Conservation (phyloP, 139 green algal genomes). For the Deuterostichococcus epilithicus region DNA sequence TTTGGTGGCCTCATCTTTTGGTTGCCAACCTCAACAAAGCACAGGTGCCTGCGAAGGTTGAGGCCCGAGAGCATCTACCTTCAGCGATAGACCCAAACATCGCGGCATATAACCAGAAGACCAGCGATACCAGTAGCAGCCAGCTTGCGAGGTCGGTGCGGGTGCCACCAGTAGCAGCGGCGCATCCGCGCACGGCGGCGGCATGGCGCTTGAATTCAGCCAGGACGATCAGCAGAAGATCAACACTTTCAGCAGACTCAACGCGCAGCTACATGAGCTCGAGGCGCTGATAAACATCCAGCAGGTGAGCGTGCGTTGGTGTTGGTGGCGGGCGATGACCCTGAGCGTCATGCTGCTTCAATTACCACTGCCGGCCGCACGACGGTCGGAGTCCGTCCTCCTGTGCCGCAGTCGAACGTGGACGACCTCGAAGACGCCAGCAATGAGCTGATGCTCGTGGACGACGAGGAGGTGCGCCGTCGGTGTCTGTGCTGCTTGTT, state of each 20-base stretch:
- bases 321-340: neutral
- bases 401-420: slow-evolving; percentile 29
- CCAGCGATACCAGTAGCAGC: no score
- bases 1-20: no score
- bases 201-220: slow-evolving; percentile 42
- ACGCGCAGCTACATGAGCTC: slow-evolving; percentile 61
- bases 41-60: no score
- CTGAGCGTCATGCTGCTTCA: neutral
- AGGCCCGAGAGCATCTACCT: no score
- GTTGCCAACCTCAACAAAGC: no score
- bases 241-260: slow-evolving; percentile 74
- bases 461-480: slow-evolving; percentile 53
- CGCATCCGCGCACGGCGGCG: no score
- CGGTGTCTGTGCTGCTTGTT: neutral
- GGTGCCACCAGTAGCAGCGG: no score
- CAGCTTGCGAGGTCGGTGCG: no score
- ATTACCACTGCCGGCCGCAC: neutral
- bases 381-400: neutral
- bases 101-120: no score
- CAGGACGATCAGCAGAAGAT: slow-evolving; percentile 76
- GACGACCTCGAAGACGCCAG: slow-evolving; percentile 75
- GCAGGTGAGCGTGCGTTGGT: slow-evolving; percentile 36
- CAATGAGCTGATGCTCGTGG: slow-evolving; percentile 78
- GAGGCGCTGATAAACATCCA: slow-evolving; percentile 50
- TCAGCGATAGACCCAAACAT: no score